Evolutionary conservation across 2,329 filamentous ascomycete species (phyloP).

Genomic region (Gnomoniopsis smithogilvyi): DNA sequence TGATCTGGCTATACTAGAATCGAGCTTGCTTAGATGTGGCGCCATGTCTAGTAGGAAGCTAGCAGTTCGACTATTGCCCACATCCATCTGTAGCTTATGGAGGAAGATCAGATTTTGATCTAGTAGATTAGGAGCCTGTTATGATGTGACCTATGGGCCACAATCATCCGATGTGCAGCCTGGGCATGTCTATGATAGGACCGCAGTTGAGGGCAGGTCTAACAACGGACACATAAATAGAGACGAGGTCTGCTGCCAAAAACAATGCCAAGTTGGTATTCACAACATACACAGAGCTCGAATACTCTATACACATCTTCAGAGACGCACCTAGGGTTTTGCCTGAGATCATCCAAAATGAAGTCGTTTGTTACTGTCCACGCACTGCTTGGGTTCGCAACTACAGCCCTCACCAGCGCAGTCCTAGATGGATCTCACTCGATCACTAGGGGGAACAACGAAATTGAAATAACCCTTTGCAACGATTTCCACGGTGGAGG

Average conservation of each 20-base stretch:
- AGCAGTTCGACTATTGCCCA: not conserved
- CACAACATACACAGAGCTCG: not conserved
- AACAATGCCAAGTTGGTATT: not conserved
- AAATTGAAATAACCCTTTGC: not conserved
- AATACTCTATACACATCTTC: not conserved
- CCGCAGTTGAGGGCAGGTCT: too few relatives aligned
- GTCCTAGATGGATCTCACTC: not conserved
- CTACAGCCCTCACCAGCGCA: not conserved
- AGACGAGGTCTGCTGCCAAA: not conserved
- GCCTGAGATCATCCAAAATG: not conserved
- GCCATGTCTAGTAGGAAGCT: not conserved
- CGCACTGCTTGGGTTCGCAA: not conserved
- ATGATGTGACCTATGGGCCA: too few relatives aligned
- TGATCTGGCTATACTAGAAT: not conserved
- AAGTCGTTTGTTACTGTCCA: not conserved
- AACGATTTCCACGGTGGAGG: slow-evolving; percentile 2
- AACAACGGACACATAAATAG: not conserved
- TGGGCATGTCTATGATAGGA: not conserved
- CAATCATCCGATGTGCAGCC: too few relatives aligned
- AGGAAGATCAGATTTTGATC: not conserved
- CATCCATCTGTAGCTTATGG: not conserved
- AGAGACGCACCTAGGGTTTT: not conserved
- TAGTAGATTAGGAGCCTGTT: too few relatives aligned
- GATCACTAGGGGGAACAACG: not conserved
- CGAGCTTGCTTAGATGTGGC: not conserved